Conservation (phyloP, 2,329 filamentous ascomycete species). For the Beauveria sp. region DNA sequence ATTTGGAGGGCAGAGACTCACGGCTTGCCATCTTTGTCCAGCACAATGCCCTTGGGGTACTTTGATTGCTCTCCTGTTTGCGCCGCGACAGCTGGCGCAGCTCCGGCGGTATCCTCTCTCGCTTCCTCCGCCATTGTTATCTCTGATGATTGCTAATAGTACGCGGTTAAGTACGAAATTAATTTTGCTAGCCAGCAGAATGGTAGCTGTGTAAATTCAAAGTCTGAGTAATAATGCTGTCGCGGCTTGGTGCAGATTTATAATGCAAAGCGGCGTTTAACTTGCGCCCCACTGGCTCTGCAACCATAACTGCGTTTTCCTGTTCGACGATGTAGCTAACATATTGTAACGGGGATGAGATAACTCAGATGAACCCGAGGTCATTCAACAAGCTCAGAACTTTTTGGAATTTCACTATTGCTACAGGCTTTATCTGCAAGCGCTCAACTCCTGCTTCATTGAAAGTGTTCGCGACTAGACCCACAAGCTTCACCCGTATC, state of each 20-base stretch:
- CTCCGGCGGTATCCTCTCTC: constrained; percentile 20
- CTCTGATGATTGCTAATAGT: not conserved
- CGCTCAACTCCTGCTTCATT: not conserved
- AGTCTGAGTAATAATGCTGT: not conserved
- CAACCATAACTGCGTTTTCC: not conserved
- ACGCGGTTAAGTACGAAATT: not conserved
- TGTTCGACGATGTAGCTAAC: too few relatives aligned
- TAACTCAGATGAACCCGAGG: not conserved
- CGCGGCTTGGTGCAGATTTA: constrained; percentile 2
- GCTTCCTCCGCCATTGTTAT: constrained; percentile 31
- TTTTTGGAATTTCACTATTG: not conserved
- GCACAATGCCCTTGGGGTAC: constrained; percentile 63
- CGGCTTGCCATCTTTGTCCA: constrained; percentile 81
- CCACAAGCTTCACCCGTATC: not conserved
- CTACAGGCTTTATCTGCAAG: too few relatives aligned
- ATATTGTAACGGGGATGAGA: too few relatives aligned
- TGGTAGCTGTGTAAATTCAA: not conserved
- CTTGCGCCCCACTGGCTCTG: not conserved
- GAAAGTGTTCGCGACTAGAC: not conserved
- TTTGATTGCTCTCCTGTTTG: constrained; percentile 32
- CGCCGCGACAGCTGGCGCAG: constrained; percentile 15
- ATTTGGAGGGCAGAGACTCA: constrained; percentile 39
- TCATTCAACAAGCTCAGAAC: too few relatives aligned
- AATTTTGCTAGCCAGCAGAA: not conserved
- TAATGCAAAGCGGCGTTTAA: not conserved